Base-by-base conservation (phyloP, 306 rosid species). In the Mimosa pudica region DNA sequence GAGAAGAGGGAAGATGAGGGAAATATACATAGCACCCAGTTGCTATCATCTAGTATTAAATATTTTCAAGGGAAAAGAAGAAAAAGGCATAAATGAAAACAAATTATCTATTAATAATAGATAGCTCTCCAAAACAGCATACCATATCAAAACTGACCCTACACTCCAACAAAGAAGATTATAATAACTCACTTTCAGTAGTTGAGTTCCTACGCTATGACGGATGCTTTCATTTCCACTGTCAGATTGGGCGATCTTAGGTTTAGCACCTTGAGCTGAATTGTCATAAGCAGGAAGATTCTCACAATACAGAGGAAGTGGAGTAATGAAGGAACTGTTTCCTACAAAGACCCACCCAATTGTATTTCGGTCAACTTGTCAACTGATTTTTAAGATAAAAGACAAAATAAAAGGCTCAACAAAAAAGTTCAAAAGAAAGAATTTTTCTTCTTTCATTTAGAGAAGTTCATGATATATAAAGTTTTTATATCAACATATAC, bases 261-360 rank as follows among this genome's bases (percentile, higher is more conserved):
- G 87, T 83, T 80, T 82, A 81, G 80, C 72, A 66, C 64, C 73
- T 41, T 48, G 77, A 20, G 74, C 74, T 51, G 89, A 79, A 86
- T 71, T 76, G 76, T 78, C 86, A n/a, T 86, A 67, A 76, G 85
- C 71, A 33, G 67, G 79, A 80, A 85, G 82, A 77, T 86, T 85
- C 78, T 87, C 92, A 75, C 82, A 86, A 72, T 83, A 72, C 62
- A 82, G 82, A 49, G 97, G 91, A 80, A 82, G 89, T 52, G 91
- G 92, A 69, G 88, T 79, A 52, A 86, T 80, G 76, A 85, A 82
- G 66, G 93, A 87, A 82, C 84, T 81, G 82, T 61, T 83, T 78
- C 97, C 98, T 95, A 91, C 79, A 85, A 85, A 76, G 51, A 51
- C 7, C 47, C 80, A 51, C 7, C 47, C 80, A 67, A 44, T 5